Evolutionary conservation across 2,329 filamentous ascomycete species (phyloP), one percentile per base, ranked within the genome.

Genomic region (Ascochyta fabae): DNA sequence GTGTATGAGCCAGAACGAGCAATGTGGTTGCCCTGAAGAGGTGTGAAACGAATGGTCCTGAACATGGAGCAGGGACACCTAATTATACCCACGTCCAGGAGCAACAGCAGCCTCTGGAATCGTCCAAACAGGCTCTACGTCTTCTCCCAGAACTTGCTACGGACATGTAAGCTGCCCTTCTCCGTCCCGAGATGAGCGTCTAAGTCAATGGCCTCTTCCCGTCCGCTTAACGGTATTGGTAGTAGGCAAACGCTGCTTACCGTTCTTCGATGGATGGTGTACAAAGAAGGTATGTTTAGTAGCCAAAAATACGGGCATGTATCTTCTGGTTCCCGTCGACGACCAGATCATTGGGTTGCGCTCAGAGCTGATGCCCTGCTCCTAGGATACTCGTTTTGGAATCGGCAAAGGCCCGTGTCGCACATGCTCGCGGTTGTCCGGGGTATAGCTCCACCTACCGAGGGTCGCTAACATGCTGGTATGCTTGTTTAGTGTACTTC

Each of bases 141-240:
- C 24, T 52, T 26, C 52, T 46, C 49, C 44, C 44, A 54, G n/a
- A 46, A 33, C 4, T 22, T 50, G 36, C 29, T 43, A 9, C 43
- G 43, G 49, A 9, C 49, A 59, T 62, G 58, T 49, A 35, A 47
- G 33, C 56, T 52, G 19, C 40, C 58, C 46, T 58, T 59, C 52
- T 57, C 51, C 59, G 51, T 41, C 44, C 58, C 60, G 43, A 46
- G n/a, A 54, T 23, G 35, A 41, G 39, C 22, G 36, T 44, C 16
- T 44, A 33, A 23, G 22, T 22, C 33, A 10, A 15, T 42, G 35
- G 46, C 35, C 16, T 56, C 16, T 42, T 36, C 24, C 51, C 44
- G 46, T 52, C 34, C 34, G 53, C 16, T 53, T 47, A 52, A 56
- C 23, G 36, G 42, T 13, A 50, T 12, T 29, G n/a, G 49, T 26